These are phyloP conservation scores for Sporothrix curviconia DNA, from an alignment of 2,329 filamentous ascomycete genomes.

Conservation along the genomic window DNA sequence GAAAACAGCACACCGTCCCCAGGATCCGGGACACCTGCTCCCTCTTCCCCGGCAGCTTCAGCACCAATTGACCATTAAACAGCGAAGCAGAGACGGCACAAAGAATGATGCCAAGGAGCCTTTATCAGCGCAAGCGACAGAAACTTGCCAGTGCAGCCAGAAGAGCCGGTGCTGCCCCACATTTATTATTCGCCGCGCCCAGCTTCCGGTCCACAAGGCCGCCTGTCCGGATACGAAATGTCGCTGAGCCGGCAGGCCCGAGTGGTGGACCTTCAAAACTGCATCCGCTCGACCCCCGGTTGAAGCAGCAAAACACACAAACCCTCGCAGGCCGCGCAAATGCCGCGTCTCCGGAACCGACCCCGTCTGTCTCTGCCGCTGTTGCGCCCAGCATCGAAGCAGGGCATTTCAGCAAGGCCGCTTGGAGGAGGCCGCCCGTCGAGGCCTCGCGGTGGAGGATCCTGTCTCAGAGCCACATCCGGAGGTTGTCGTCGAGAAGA, in stretches of 20 bases:
- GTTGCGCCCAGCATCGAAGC: conserved; percentile 35
- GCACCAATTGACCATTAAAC: no score
- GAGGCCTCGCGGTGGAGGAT: not conserved
- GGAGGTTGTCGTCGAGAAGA: not conserved
- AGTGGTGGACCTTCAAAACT: conserved; percentile 3
- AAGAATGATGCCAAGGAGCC: not conserved
- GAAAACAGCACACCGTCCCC: no score
- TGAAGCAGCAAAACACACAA: conserved; percentile 3
- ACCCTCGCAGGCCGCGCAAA: not conserved
- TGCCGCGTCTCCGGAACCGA: not conserved
- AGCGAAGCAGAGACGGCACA: not conserved
- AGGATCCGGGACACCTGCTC: no score
- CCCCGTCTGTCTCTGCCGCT: conserved; percentile 21
- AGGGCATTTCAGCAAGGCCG: conserved; percentile 44
- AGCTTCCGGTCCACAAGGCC: conserved; percentile 4
- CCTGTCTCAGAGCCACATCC: not conserved
- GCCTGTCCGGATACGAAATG: not conserved
- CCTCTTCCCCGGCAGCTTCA: no score
- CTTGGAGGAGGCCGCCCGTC: not conserved
- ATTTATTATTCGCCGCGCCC: conserved; percentile 15
- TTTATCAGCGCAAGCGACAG: no score
- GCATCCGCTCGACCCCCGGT: conserved; percentile 20
- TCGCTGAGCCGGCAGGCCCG: not conserved
- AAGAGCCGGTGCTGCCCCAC: conserved; percentile 14
- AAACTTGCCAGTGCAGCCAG: no score